Base-by-base conservation (phyloP, 2,329 filamentous ascomycete species). In the Nemania sp. region DNA sequence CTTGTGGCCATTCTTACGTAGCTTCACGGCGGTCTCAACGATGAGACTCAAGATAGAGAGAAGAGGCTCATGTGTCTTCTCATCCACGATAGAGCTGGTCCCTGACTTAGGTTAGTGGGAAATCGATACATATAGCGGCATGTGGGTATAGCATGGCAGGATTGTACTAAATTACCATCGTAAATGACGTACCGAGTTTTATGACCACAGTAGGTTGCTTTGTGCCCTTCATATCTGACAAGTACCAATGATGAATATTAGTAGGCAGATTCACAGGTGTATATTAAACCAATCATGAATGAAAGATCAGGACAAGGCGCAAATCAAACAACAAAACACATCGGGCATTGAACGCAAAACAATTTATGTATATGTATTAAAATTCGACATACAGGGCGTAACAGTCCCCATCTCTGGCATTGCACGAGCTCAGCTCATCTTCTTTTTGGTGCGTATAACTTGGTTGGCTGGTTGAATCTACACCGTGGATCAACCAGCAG, bases 51-150 rank as follows among this genome's bases (percentile, higher is more conserved):
- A 78, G 63, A 91, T 96, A 4, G 92, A 94, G 33, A 99, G 81
- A 30, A 97, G 83, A 3, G 94, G 94, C 69, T 97, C 90, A 74
- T 96, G 94, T 19, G 90, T 96, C 69, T 86, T 89, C 72, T 99
- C 94, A 74, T 97, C 91, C 61, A 99, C 92, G 64, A 99, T 97
- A n/a, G 94, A 97, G 73, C 91, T 97, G 41, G 94, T 97, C 66
- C 94, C 94, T 99, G 64, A 56, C 20, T 6, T 2, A 3, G 30
- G 48, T 59, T 30, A 57, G 52, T 39, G 17, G 28, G 43, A 41
- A 24, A 23, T 5, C 4, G 17, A 19, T 28, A 28, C 15, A 20
- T 37, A 39, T 15, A 47, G 12, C 23, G 47, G 6, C 19, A 47
- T 22, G 22, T 5, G 11, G 37, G n/a, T n/a, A 31, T 7, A 14